Evolutionary conservation across 2,329 filamentous ascomycete species (phyloP).

Genomic region (Colletotrichum lindemuthianum): DNA sequence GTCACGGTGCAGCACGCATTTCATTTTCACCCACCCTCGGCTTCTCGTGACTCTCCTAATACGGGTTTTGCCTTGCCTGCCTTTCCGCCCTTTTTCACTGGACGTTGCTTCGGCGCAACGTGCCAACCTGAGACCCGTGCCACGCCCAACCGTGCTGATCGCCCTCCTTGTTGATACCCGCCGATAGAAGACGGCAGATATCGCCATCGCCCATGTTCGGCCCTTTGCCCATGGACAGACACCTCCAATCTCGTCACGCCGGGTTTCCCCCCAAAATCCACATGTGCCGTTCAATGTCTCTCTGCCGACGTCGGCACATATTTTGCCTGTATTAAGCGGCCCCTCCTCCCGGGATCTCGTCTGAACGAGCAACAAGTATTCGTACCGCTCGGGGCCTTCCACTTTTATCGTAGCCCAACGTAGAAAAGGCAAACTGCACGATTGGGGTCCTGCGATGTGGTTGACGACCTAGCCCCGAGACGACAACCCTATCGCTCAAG

Average conservation of each 20-base stretch:
- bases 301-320: too few species aligned
- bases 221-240: background rate
- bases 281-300: too few species aligned
- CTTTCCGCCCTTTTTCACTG: slow-evolving; percentile 1
- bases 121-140: slow-evolving; percentile 27
- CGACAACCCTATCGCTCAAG: too few species aligned
- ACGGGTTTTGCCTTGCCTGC: background rate
- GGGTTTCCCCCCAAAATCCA: background rate
- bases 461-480: too few species aligned
- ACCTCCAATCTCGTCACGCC: background rate
- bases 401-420: too few species aligned
- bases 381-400: too few species aligned
- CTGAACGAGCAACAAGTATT: too few species aligned
- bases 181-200: slow-evolving; percentile 25
- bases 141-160: slow-evolving; percentile 8
- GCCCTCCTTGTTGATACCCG: slow-evolving; percentile 4
- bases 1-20: background rate
- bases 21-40: background rate
- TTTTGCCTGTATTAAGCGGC: too few species aligned
- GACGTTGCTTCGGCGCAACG: slow-evolving; percentile 18
- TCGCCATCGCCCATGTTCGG: slow-evolving; percentile 23
- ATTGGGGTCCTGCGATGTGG: too few species aligned
- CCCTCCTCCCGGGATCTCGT: too few species aligned
- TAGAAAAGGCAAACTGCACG: too few species aligned
- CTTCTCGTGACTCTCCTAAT: slow-evolving; percentile 1